Conservation (phyloP, 805 yeast genomes). For the Ogataea sp. region DNA sequence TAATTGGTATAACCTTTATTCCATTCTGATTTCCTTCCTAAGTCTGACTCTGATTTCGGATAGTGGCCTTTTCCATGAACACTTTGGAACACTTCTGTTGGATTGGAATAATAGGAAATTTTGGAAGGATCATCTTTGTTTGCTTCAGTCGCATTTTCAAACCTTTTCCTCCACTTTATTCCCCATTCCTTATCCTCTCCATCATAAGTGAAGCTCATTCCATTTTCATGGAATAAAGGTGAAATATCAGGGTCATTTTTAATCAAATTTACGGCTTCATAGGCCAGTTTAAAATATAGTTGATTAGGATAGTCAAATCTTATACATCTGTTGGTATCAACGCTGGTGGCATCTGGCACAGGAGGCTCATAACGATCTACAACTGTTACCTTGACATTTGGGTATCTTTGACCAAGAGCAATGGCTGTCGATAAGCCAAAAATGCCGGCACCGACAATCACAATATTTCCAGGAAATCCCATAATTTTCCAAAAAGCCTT, state of each 20-base stretch:
- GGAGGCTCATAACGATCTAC: conserved; percentile 21
- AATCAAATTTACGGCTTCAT: conserved; percentile 12
- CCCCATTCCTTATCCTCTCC: conserved; percentile 18
- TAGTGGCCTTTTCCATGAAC: conserved; percentile 4
- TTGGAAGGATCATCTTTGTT: conserved; percentile 7
- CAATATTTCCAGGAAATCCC: conserved; percentile 1
- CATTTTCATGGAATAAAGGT: conserved; percentile 14
- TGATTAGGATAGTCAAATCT: conserved; percentile 17
- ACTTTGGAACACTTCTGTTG: conserved; percentile 1
- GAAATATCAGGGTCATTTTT: conserved; percentile 14
- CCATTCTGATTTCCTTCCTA: conserved; percentile 10
- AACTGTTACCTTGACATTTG: conserved; percentile 9
- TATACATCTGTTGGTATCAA: conserved; percentile 19
- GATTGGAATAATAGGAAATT: conserved; percentile 5
- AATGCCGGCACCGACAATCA: conserved; percentile 43
- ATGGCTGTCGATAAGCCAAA: conserved; percentile 41
- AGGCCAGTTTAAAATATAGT: conserved; percentile 13
- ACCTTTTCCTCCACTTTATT: conserved; percentile 10
- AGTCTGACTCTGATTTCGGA: background rate
- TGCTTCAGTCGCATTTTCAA: conserved; percentile 8
- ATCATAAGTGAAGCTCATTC: conserved; percentile 18
- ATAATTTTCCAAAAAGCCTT: background rate
- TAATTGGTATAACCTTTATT: conserved; percentile 16
- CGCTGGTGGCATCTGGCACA: conserved; percentile 17
- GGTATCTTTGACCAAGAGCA: conserved; percentile 14